Conservation (phyloP, 2,329 filamentous ascomycete genomes). For the Dactylellina drechsleri region DNA sequence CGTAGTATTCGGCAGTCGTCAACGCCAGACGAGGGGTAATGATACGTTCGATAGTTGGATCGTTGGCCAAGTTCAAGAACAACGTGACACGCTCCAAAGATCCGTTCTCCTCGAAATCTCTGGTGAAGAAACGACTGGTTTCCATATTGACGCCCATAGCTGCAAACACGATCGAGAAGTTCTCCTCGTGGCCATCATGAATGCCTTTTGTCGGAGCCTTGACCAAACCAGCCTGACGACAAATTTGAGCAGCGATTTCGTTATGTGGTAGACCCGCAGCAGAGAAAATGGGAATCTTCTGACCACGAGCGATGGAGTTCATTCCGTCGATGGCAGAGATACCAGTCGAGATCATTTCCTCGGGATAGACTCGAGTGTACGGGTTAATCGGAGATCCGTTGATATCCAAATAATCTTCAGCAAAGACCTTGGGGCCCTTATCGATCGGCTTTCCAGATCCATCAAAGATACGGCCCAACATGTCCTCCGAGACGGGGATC, state of each 20-base stretch:
- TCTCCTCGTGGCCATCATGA: conserved; percentile 96
- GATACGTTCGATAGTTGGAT: conserved; percentile 97
- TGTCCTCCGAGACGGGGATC: conserved; percentile 98
- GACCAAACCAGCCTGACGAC: conserved; percentile 93
- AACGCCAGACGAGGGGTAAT: conserved; percentile 98
- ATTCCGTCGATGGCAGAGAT: conserved; percentile 76
- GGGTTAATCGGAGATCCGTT: conserved; percentile 99
- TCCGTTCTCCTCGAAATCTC: conserved; percentile 98
- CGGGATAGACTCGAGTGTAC: conserved; percentile 95
- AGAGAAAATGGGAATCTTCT: conserved; percentile 99
- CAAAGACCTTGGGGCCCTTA: conserved; percentile 97
- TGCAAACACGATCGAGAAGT: conserved; percentile 99
- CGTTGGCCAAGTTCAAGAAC: conserved; percentile 99
- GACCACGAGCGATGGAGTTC: conserved; percentile 87
- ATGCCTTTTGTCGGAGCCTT: conserved; percentile 88
- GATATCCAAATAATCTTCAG: conserved; percentile 98
- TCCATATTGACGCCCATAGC: conserved; percentile 99
- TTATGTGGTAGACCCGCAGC: conserved; percentile 98
- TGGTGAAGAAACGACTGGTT: conserved; percentile 96
- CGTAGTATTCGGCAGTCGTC: conserved; percentile 99
- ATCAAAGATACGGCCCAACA: conserved; percentile 98
- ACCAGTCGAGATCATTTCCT: conserved; percentile 99
- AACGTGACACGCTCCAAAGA: conserved; percentile 96
- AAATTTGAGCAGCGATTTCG: conserved; percentile 99
- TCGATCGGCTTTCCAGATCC: conserved; percentile 95